Base-by-base conservation (phyloP, 345 rosid genomes). In the Xanthoceras sorbifolium region DNA sequence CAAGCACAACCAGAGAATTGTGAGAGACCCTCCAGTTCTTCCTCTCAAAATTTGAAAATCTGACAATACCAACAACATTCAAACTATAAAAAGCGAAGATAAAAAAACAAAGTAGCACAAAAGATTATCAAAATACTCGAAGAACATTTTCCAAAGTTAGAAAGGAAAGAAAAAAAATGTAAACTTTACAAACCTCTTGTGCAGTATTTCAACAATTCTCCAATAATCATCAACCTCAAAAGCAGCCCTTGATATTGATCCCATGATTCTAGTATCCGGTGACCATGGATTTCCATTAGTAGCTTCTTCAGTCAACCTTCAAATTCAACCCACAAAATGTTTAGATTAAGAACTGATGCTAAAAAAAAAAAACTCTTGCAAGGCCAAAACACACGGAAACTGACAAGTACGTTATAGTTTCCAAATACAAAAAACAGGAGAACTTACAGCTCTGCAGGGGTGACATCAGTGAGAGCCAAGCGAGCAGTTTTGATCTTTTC, bases 401-500 rank as follows among this genome's bases (percentile, higher is more conserved):
- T 9, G 31, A 46, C 32, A 25, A 67, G 69, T 29, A 32, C 11
- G 20, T 5, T 22, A 54, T 20, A 70, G 15, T 42, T 20, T 32
- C 25, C 32, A 3, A 18, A 18, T 34, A 7, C 5, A 64, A 50
- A 50, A 22, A 36, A 29, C n/a, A n/a, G 61, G 9, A 18, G 34
- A 64, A 71, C 82, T 75, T 65, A 89, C 96, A 91, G 86, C 71
- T 91, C 79, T 29, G 89, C 85, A 44, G 96, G 97, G 23, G 98
- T 92, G 22, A 93, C 97, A 69, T 93, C 97, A 9, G 98, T 95
- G 76, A 95, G 91, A 79, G 89, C 99, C 67, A 95, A 82, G 52
- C 98, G 87, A 48, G 97, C 99, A 62, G 90, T 90, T 86, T 90
- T 93, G 81, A 95, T 88, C 89, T 93, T 95, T 80, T 93, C 98